Conservation (phyloP, 768 basidiomycete species). For the Macrolepiota dolichaula region DNA sequence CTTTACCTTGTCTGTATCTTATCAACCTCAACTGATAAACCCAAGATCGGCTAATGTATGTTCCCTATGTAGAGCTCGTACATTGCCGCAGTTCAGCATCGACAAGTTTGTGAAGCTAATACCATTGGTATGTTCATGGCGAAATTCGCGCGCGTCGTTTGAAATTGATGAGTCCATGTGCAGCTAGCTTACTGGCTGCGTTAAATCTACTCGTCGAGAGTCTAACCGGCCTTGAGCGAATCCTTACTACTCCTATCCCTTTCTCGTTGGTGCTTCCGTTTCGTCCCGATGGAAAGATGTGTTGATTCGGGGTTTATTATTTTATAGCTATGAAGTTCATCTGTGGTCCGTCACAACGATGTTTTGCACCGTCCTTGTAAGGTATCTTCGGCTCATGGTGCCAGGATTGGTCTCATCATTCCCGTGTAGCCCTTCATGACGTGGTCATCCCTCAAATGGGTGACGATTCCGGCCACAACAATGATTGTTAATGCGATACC, state of each 20-base stretch:
- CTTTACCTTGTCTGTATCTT: slow-evolving; percentile 52
- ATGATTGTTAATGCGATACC: slow-evolving; percentile 36
- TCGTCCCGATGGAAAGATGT: background rate
- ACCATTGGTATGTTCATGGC: slow-evolving; percentile 47
- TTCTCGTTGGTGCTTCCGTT: slow-evolving; percentile 50
- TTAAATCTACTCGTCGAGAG: slow-evolving; percentile 59
- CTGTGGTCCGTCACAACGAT: slow-evolving; percentile 63
- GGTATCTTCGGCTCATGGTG: slow-evolving; percentile 12
- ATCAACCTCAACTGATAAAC: background rate
- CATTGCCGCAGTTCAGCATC: slow-evolving; percentile 53
- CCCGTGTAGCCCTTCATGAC: slow-evolving; percentile 60
- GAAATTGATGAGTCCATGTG: background rate
- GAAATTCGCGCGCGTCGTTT: background rate
- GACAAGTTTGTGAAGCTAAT: slow-evolving; percentile 54
- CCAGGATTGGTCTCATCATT: background rate
- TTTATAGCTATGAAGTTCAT: slow-evolving; percentile 58
- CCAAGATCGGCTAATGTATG: slow-evolving; percentile 5
- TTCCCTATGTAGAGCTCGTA: slow-evolving; percentile 55
- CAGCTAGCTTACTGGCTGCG: slow-evolving; percentile 45
- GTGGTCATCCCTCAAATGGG: slow-evolving; percentile 48
- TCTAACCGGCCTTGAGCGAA: slow-evolving; percentile 67
- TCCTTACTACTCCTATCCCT: slow-evolving; percentile 73
- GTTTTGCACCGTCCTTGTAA: slow-evolving; percentile 59
- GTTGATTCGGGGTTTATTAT: background rate
- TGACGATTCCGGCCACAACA: slow-evolving; percentile 63